A percentile compares a stretch with the other conserved stretches of the same genome.
Conservation (phyloP, 495 filamentous ascomycete species). For the Xylaria venustula region DNA sequence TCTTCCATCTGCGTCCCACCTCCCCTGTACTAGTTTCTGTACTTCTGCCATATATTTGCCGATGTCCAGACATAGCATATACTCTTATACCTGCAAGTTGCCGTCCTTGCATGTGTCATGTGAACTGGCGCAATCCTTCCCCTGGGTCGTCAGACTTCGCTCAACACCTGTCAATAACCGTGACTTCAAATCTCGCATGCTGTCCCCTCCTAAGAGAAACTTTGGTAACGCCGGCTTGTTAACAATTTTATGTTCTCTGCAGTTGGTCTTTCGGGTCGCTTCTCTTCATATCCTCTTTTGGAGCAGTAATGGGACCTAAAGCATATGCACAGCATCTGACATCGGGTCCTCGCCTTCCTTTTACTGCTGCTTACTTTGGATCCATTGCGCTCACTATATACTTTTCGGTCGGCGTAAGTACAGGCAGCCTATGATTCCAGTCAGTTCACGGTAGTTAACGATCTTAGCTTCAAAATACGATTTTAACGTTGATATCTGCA, state of each 20-base stretch:
- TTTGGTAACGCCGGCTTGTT: slow-evolving; percentile 14
- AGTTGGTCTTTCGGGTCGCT: slow-evolving; percentile 95
- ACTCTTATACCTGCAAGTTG: slow-evolving; percentile 25
- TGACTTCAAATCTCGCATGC: slow-evolving; percentile 4
- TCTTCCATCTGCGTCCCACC: slow-evolving; percentile 15
- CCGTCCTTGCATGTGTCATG: slow-evolving; percentile 31
- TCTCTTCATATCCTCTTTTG: slow-evolving; percentile 90
- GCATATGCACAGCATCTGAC: slow-evolving; percentile 80
- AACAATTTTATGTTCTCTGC: slow-evolving; percentile 12
- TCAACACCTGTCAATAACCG: slow-evolving; percentile 12
- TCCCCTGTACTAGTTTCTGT: slow-evolving; percentile 8
- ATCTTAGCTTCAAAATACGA: slow-evolving; percentile 67
- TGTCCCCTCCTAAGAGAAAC: background rate
- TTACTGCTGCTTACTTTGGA: slow-evolving; percentile 96
- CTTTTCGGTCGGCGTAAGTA: slow-evolving; percentile 86
- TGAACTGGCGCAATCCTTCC: slow-evolving; percentile 24
- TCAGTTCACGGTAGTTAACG: slow-evolving; percentile 21
- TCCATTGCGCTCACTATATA: slow-evolving; percentile 87
- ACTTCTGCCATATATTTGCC: slow-evolving; percentile 7
- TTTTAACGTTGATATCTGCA: slow-evolving; percentile 80
- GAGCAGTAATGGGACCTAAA: slow-evolving; percentile 86
- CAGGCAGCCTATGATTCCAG: background rate
- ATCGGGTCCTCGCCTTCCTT: slow-evolving; percentile 82
- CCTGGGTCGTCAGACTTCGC: slow-evolving; percentile 21
- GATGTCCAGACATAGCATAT: slow-evolving; percentile 7